Evolutionary conservation across 805 yeast species (phyloP).

Genomic region (Zygosaccharomyces kombuchaensis): DNA sequence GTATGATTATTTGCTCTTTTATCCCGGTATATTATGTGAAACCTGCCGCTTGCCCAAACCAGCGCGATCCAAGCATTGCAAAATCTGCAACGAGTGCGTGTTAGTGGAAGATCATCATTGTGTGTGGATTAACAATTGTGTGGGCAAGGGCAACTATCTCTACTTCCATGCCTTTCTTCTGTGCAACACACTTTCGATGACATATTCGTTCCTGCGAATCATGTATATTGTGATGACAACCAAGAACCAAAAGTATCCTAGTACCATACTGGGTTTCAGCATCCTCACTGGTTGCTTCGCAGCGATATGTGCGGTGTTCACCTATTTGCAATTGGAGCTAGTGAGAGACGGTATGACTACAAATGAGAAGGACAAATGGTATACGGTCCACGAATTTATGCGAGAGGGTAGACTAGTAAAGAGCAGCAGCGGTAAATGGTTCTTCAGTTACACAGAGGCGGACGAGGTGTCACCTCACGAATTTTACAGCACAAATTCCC

Average conservation of each 20-base stretch:
- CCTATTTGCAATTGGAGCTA: conserved; percentile 44
- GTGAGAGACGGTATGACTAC: conserved; percentile 68
- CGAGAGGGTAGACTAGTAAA: conserved; percentile 37
- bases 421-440: conserved; percentile 18
- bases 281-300: conserved; percentile 44
- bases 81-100: conserved; percentile 60
- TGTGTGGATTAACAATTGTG: conserved; percentile 67
- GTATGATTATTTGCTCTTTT: conserved; percentile 52
- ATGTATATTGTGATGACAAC: conserved; percentile 7
- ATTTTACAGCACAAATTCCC: conserved; percentile 31
- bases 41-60: conserved; percentile 63
- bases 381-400: conserved; percentile 50
- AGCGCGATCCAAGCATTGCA: conserved; percentile 73
- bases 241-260: conserved; percentile 16
- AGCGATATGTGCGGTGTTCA: conserved; percentile 43
- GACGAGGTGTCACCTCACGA: conserved; percentile 1
- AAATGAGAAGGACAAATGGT: conserved; percentile 73
- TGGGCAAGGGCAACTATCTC: conserved; percentile 60
- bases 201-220: conserved; percentile 41
- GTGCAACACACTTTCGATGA: conserved; percentile 42
- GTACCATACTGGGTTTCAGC: conserved; percentile 36
- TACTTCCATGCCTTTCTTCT: conserved; percentile 56
- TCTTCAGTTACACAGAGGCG: conserved; percentile 2
- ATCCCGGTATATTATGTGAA: conserved; percentile 45
- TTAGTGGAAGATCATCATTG: conserved; percentile 71